Evolutionary conservation across 2,329 filamentous ascomycete genomes (phyloP).

Genomic region (Colletotrichum truncatum): DNA sequence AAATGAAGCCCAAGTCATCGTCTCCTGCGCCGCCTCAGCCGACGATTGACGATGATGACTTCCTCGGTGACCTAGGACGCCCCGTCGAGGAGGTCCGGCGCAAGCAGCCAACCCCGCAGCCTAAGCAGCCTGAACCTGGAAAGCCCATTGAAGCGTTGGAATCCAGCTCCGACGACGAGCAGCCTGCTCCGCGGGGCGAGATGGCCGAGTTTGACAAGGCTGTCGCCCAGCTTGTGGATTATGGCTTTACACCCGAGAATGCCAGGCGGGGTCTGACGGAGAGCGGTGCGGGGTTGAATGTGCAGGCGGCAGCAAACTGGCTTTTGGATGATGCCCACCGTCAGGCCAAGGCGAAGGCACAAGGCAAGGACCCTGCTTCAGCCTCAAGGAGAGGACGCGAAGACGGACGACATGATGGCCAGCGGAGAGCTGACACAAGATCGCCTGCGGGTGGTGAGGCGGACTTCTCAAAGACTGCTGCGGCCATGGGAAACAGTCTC

Average conservation of each 20-base stretch:
- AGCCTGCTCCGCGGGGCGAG: slow-evolving; percentile 34
- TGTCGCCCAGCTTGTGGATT: slow-evolving; percentile 89
- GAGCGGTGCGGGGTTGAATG: slow-evolving; percentile 80
- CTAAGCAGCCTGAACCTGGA: slow-evolving; percentile 58
- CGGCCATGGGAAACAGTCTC: slow-evolving; percentile 82
- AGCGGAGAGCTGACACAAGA: slow-evolving; percentile 54
- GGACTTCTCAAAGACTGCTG: slow-evolving; percentile 83
- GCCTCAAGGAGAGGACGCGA: slow-evolving; percentile 50
- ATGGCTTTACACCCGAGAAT: slow-evolving; percentile 90
- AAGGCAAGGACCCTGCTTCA: slow-evolving; percentile 58
- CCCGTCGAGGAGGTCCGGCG: slow-evolving; percentile 71
- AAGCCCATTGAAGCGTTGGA: slow-evolving; percentile 63
- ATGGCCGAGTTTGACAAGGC: slow-evolving; percentile 73
- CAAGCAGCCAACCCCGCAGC: slow-evolving; percentile 49
- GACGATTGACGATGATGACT: slow-evolving; percentile 64
- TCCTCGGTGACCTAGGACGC: slow-evolving; percentile 70
- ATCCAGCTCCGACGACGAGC: slow-evolving; percentile 57
- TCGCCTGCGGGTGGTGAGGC: slow-evolving; percentile 68
- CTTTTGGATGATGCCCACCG: slow-evolving; percentile 90
- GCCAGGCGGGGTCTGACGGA: slow-evolving; percentile 82
- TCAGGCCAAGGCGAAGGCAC: slow-evolving; percentile 78
- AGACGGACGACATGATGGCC: slow-evolving; percentile 30
- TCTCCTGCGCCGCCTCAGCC: slow-evolving; percentile 36
- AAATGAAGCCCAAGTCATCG: slow-evolving; percentile 59
- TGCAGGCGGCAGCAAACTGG: slow-evolving; percentile 89